Base-by-base conservation (phyloP, 2,329 filamentous ascomycete genomes). In the Fusarium sp. region DNA sequence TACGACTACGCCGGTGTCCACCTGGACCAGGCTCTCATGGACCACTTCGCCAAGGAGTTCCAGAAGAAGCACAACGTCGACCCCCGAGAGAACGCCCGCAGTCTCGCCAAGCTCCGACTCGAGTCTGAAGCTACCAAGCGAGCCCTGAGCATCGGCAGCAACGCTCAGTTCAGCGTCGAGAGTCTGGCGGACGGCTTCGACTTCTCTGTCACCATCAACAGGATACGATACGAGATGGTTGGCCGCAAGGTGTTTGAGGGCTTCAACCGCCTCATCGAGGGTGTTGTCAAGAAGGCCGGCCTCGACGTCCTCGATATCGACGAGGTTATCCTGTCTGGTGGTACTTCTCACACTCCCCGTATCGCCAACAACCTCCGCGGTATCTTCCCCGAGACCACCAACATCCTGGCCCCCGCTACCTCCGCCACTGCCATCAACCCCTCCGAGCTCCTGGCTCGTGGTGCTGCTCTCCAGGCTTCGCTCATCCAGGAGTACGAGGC, bases 41-140 rank as follows among this genome's bases (percentile, higher is more conserved):
- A 99, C 82, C 93, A 98, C 88, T 98, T 98, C 79, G 94, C 96
- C 78, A 99, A 99, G 89, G 97, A 99, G 85, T 99, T 99, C 86
- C 90, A 97, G 81, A 98, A 99, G 90, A 98, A 97, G 89, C 91
- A 98, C 90, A 93, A 92, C 86, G 90, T 90, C 67, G 97, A 98
- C 84, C 97, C 97, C 25, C 90, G 95, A 77, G 89, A 92, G 81
- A 94, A 97, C 82, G 88, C 92, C 65, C 92, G 92, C 79, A 93
- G 93, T 79, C 86, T 98, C 78, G 95, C 97, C 71, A 99, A 98
- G 89, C 88, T 99, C 76, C 96, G 95, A 85, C 89, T 95, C 57
- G 97, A 98, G 87, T 90, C 95, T 74, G 97, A 99, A 86, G 90
- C 92, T 58, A 93, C 95, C 78, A 98, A 97, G 90, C 97, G 97